Conservation (phyloP, 108 stramenopile genomes). For the Cyclotella choctawhatcheeana region DNA sequence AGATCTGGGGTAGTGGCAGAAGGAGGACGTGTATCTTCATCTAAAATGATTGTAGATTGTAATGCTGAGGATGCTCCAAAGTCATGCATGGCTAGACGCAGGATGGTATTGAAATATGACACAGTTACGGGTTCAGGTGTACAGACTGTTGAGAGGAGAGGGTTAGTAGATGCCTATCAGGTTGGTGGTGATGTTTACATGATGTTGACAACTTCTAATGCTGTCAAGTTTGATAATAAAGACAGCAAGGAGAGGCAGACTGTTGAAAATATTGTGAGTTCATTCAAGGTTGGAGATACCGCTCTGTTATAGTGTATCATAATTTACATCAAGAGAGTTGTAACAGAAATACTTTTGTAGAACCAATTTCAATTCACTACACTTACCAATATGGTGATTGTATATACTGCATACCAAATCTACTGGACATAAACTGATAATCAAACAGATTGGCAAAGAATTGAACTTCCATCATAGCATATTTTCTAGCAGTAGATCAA, state of each 20-base stretch:
- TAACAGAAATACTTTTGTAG: background rate
- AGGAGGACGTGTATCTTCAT: conserved; percentile 58
- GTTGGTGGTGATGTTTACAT: conserved; percentile 65
- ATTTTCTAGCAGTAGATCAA: background rate
- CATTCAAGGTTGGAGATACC: conserved; percentile 53
- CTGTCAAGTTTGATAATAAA: conserved; percentile 70
- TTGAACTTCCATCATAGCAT: background rate
- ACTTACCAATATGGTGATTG: too few relatives aligned
- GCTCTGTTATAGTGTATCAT: conserved; percentile 7
- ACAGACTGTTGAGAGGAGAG: conserved; percentile 71
- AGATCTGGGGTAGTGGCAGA: conserved; percentile 67
- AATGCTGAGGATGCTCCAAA: conserved; percentile 31
- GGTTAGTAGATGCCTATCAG: conserved; percentile 76
- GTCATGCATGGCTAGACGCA: conserved; percentile 43
- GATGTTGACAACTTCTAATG: conserved; percentile 75
- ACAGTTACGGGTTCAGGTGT: conserved; percentile 75
- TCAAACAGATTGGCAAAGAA: too few relatives aligned
- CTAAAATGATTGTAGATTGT: conserved; percentile 54
- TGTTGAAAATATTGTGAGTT: conserved; percentile 74
- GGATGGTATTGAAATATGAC: conserved; percentile 67
- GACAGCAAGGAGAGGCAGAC: conserved; percentile 74
- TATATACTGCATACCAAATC: too few relatives aligned
- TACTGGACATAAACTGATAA: too few relatives aligned
- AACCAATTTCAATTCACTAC: background rate
- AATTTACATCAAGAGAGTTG: background rate